Evolutionary conservation across 1,139 yeast species (phyloP).

Genomic region (Lodderomyces theae): DNA sequence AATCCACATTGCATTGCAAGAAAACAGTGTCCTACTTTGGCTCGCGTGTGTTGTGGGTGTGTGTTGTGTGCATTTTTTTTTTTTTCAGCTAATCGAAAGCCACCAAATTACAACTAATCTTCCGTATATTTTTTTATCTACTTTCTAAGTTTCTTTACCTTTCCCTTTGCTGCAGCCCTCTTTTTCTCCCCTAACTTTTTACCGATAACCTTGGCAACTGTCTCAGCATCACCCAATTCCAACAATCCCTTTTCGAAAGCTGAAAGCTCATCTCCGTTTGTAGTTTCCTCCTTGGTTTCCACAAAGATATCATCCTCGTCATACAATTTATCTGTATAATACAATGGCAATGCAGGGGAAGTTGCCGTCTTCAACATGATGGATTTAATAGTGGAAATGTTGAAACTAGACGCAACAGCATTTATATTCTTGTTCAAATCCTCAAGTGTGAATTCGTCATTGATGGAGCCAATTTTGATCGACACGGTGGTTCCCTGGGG

Average conservation of each 20-base stretch:
- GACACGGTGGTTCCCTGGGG: conserved; percentile 73
- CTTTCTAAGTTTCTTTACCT: conserved; percentile 15
- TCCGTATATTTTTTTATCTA: conserved; percentile 1
- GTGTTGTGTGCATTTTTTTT: too few species aligned
- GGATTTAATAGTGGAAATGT: conserved; percentile 47
- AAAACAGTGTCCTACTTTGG: too few species aligned
- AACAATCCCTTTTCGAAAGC: conserved; percentile 73
- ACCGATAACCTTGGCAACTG: conserved; percentile 48
- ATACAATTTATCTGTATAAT: conserved; percentile 60
- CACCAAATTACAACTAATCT: not conserved
- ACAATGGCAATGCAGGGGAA: conserved; percentile 86
- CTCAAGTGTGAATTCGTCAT: conserved; percentile 28
- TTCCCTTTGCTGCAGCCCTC: conserved; percentile 12
- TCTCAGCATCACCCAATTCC: conserved; percentile 77
- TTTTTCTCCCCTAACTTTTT: conserved; percentile 26
- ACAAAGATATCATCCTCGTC: conserved; percentile 30
- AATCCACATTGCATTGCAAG: conserved; percentile 15
- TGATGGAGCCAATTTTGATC: conserved; percentile 64
- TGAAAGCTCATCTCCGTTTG: conserved; percentile 42
- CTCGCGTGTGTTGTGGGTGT: too few species aligned
- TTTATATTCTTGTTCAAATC: conserved; percentile 54
- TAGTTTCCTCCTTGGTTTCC: conserved; percentile 22
- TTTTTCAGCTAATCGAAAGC: too few species aligned
- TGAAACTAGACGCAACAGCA: conserved; percentile 52
- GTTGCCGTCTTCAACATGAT: conserved; percentile 64